Evolutionary conservation across 768 basidiomycete species (phyloP).

Genomic region (Lactarius hatsudake): DNA sequence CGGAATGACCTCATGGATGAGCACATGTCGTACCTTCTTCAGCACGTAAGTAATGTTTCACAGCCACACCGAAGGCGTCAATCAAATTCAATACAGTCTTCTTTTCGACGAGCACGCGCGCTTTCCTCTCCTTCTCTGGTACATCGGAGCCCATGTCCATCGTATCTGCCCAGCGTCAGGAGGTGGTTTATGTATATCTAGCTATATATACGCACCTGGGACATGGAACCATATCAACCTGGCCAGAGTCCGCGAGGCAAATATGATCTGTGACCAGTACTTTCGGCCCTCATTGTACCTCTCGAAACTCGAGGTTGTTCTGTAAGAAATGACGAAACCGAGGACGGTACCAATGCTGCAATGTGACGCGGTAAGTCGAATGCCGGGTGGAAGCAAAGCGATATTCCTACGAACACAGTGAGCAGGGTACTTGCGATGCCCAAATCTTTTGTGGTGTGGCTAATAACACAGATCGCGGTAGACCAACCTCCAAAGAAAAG

Average conservation of each 20-base stretch:
- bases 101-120: conserved; percentile 58
- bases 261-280: conserved; percentile 67
- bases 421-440: conserved; percentile 53
- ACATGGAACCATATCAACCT: conserved; percentile 69
- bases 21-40: conserved; percentile 28
- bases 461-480: conserved; percentile 53
- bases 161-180: conserved; percentile 27
- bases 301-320: conserved; percentile 71
- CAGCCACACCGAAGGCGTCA: conserved; percentile 61
- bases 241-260: conserved; percentile 53
- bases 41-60: conserved; percentile 55
- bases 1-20: no score
- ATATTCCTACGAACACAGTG: conserved; percentile 52
- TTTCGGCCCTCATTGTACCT: conserved; percentile 73
- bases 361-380: conserved; percentile 33
- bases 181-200: neutral
- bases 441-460: conserved; percentile 43
- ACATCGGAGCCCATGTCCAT: conserved; percentile 29
- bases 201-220: conserved; percentile 40
- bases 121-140: conserved; percentile 38
- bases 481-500: conserved; percentile 64
- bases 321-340: conserved; percentile 71
- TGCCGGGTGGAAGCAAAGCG: neutral
- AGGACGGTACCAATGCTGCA: conserved; percentile 57
- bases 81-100: conserved; percentile 66